Percentiles rank a stretch among this genome's conserved stretches.
Evolutionary conservation across 2,329 filamentous ascomycete genomes (phyloP).

Genomic region (Phialophora verrucosa): DNA sequence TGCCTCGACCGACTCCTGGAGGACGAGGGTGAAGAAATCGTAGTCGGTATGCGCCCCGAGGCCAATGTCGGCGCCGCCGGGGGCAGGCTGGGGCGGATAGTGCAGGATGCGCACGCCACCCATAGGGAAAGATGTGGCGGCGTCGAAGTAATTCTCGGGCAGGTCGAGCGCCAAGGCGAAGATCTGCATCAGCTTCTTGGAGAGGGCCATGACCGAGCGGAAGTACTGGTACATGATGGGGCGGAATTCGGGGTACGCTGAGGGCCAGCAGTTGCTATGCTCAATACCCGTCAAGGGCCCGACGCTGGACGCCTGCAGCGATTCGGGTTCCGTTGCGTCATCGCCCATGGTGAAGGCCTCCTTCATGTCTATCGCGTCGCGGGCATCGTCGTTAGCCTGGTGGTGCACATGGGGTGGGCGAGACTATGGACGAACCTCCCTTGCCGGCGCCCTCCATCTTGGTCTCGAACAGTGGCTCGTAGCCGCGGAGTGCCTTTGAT

Average conservation of each 20-base stretch:
- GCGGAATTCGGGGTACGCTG: conserved; percentile 12
- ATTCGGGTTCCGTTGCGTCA: conserved; percentile 16
- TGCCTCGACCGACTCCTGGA: conserved; percentile 60
- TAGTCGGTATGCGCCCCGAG: conserved; percentile 57
- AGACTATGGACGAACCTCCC: conserved; percentile 16
- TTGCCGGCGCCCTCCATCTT: conserved; percentile 19
- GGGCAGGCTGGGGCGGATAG: conserved; percentile 49
- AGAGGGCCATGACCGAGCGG: conserved; percentile 6
- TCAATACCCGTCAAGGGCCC: background rate
- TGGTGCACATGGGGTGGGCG: background rate
- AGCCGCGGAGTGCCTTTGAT: conserved; percentile 16
- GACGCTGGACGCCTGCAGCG: background rate
- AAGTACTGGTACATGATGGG: conserved; percentile 16
- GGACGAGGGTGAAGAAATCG: conserved; percentile 55
- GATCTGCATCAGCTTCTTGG: conserved; percentile 18
- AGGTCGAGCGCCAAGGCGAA: conserved; percentile 52
- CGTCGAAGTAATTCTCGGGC: conserved; percentile 39
- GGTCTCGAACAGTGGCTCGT: conserved; percentile 16
- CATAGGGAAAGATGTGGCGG: conserved; percentile 55
- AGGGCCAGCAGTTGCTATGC: conserved; percentile 14
- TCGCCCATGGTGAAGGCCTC: conserved; percentile 17
- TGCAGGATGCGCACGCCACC: conserved; percentile 47
- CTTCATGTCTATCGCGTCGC: conserved; percentile 8
- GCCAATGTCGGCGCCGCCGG: conserved; percentile 38
- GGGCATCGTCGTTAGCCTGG: conserved; percentile 2